Conservation (phyloP, 2,329 filamentous ascomycete genomes). For the Neofusicoccum kwambonambiense region DNA sequence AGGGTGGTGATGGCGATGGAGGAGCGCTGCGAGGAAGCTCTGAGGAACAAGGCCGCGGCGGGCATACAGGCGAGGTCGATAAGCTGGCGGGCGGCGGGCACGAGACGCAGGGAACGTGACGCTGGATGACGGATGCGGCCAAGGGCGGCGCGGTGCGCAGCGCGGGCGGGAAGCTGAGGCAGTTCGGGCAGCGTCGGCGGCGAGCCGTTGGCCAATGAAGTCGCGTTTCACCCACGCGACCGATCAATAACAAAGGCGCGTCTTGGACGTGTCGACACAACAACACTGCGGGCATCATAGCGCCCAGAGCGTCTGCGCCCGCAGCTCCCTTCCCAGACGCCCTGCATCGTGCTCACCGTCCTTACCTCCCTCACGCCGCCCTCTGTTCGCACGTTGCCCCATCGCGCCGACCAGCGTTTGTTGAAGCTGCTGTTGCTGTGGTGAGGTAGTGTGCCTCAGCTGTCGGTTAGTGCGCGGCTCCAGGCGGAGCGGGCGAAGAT, state of each 20-base stretch:
- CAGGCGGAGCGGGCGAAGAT: constrained; percentile 13
- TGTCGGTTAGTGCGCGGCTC: constrained; percentile 9
- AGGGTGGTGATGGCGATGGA: neutral
- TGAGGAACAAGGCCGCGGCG: constrained; percentile 19
- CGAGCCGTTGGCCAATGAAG: constrained; percentile 6
- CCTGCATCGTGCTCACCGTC: constrained; percentile 14
- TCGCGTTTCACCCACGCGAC: constrained; percentile 9
- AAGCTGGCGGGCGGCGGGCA: neutral
- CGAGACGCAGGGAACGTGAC: constrained; percentile 14
- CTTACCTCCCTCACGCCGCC: constrained; percentile 4
- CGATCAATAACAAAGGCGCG: constrained; percentile 13
- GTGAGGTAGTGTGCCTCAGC: constrained; percentile 13
- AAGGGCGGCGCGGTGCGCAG: constrained; percentile 12
- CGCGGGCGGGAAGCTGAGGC: neutral
- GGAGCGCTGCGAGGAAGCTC: constrained; percentile 22
- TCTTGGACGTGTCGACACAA: constrained; percentile 10
- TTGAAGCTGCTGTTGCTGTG: constrained; percentile 9
- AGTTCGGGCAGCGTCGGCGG: neutral
- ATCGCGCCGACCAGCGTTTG: neutral
- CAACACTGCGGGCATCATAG: constrained; percentile 9
- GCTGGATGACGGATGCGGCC: constrained; percentile 9
- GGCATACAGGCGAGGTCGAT: constrained; percentile 1
- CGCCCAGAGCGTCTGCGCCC: constrained; percentile 1
- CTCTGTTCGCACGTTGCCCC: neutral
- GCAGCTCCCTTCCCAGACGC: constrained; percentile 11